phyloP scores from a whole-genome alignment of 192 early-diverging fungal species.

The Chytriomyces confervae region DNA sequence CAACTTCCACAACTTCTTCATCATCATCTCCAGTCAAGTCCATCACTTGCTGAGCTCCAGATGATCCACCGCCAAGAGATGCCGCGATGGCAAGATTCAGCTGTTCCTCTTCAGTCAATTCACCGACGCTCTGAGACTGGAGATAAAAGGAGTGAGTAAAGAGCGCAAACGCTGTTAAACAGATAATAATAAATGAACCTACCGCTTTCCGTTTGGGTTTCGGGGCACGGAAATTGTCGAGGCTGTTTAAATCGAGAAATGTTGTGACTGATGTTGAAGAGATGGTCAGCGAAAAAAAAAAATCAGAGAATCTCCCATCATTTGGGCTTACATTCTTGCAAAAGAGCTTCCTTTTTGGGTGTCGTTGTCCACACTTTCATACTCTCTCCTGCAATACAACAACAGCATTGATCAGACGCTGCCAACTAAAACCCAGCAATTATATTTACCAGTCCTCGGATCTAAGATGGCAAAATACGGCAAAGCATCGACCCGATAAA shows the following conservation, averaged over 20 bases:
- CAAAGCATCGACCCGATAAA: constrained; percentile 73
- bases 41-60: constrained; percentile 35
- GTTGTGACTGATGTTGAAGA: background rate
- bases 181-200: too few species aligned
- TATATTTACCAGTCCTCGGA: constrained; percentile 80
- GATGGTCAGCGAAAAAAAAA: background rate
- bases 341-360: constrained; percentile 67
- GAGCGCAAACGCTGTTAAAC: background rate
- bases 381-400: constrained; percentile 67
- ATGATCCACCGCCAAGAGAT: constrained; percentile 56
- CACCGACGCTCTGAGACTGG: constrained; percentile 16
- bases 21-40: constrained; percentile 40
- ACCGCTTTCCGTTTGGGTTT: constrained; percentile 41
- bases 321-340: constrained; percentile 65
- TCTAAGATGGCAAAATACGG: constrained; percentile 91
- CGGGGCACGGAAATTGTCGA: constrained; percentile 45
- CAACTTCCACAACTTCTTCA: constrained; percentile 28
- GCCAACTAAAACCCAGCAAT: background rate
- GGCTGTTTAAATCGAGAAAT: constrained; percentile 65
- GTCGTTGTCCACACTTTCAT: constrained; percentile 70
- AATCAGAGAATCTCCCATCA: too few species aligned
- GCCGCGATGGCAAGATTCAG: constrained; percentile 81
- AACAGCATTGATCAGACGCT: background rate
- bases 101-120: constrained; percentile 91
- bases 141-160: background rate